phyloP scores from a whole-genome alignment of 768 basidiomycete species.

The Naganishia randhawae region DNA sequence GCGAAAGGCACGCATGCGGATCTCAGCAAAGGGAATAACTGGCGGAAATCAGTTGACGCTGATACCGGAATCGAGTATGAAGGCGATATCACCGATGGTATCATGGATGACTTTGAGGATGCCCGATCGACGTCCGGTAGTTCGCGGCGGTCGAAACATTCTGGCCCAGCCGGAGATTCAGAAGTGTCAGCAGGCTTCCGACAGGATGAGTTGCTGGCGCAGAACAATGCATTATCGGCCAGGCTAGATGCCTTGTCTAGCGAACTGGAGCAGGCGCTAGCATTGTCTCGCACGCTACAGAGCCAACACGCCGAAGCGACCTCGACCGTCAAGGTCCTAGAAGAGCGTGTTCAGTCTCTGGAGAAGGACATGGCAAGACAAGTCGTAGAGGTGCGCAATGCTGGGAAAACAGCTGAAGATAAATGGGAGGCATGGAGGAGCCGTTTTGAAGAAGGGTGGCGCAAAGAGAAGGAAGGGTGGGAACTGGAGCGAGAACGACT shows the following conservation, averaged over 20 bases:
- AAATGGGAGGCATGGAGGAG: conserved; percentile 66
- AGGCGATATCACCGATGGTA: conserved; percentile 27
- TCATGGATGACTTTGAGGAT: conserved; percentile 17
- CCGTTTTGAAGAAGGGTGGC: conserved; percentile 75
- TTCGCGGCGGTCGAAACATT: not conserved
- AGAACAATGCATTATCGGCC: conserved; percentile 59
- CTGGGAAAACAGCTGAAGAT: conserved; percentile 45
- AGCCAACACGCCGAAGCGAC: conserved; percentile 74
- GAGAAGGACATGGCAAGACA: conserved; percentile 41
- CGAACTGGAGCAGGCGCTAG: conserved; percentile 72
- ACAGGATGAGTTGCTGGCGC: conserved; percentile 39
- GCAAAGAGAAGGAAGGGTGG: conserved; percentile 74
- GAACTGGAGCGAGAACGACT: conserved; percentile 72
- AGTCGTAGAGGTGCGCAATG: conserved; percentile 43
- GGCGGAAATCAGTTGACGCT: not conserved
- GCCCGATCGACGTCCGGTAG: conserved; percentile 15
- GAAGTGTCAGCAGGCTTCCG: conserved; percentile 10
- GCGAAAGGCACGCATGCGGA: not conserved
- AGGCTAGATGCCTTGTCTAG: conserved; percentile 63
- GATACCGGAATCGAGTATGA: conserved; percentile 22
- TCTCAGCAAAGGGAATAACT: not conserved
- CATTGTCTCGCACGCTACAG: conserved; percentile 69
- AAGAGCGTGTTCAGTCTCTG: conserved; percentile 41
- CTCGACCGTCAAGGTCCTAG: conserved; percentile 49
- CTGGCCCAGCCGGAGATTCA: not conserved